These are phyloP conservation scores for Leccinellum albellum DNA, from an alignment of 768 basidiomycete species.

Conservation along the genomic window DNA sequence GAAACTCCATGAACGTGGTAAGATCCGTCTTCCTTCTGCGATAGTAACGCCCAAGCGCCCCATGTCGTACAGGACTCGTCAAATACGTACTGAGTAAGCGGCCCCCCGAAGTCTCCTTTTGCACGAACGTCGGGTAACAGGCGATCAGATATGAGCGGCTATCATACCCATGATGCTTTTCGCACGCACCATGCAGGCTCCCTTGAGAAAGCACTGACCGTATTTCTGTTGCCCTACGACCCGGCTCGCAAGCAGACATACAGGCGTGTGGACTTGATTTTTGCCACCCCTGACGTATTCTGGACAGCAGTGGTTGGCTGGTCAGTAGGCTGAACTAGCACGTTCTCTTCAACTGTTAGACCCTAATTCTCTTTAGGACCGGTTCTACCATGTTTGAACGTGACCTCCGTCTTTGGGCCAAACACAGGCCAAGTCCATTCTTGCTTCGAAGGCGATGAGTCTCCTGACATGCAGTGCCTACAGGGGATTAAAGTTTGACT, in stretches of 20 bases:
- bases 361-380: slow-evolving; percentile 45
- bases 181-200: slow-evolving; percentile 69
- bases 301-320: slow-evolving; percentile 91
- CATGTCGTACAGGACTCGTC: slow-evolving; percentile 50
- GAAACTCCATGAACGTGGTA: slow-evolving; percentile 55
- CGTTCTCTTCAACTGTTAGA: not conserved
- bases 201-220: slow-evolving; percentile 80
- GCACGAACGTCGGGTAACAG: slow-evolving; percentile 10
- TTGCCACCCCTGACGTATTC: slow-evolving; percentile 70
- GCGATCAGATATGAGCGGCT: slow-evolving; percentile 53
- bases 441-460: not conserved
- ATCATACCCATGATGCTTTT: slow-evolving; percentile 52
- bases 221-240: slow-evolving; percentile 60
- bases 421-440: slow-evolving; percentile 45
- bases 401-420: slow-evolving; percentile 75
- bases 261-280: slow-evolving; percentile 81
- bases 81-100: slow-evolving; percentile 80
- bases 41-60: not conserved
- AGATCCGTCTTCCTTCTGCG: slow-evolving; percentile 12
- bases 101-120: not conserved
- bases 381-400: slow-evolving; percentile 90
- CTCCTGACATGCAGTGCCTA: not conserved
- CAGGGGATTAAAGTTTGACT: slow-evolving; percentile 83
- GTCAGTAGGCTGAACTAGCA: slow-evolving; percentile 35
- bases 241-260: slow-evolving; percentile 39